Percentiles rank a stretch among this genome's conserved stretches.
phyloP scores from a whole-genome alignment of 1,139 yeast species.

The Blastobotrys malaysiensis region DNA sequence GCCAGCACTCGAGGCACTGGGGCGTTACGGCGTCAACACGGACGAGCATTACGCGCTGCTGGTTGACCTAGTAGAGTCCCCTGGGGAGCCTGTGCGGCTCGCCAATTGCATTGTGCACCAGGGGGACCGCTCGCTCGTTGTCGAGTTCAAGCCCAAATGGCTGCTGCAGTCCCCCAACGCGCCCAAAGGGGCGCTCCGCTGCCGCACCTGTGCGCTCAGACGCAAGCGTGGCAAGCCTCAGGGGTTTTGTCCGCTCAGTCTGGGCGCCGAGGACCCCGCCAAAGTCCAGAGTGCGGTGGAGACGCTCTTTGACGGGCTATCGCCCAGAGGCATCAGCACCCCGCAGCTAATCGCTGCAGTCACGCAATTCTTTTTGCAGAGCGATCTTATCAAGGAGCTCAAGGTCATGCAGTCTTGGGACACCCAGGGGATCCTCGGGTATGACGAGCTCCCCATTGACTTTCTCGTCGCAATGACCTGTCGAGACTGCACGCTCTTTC shows the following conservation, averaged over 20 bases:
- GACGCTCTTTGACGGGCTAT: constrained; percentile 4
- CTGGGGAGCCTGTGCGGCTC: not conserved
- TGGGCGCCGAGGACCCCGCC: constrained; percentile 21
- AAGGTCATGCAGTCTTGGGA: constrained; percentile 25
- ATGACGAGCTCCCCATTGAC: constrained; percentile 18
- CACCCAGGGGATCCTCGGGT: constrained; percentile 23
- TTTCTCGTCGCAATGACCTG: constrained; percentile 35
- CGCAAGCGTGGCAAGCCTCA: constrained; percentile 25
- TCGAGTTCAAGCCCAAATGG: constrained; percentile 47
- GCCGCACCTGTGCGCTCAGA: constrained; percentile 43
- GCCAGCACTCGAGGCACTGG: constrained; percentile 4
- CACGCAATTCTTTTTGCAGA: constrained; percentile 12
- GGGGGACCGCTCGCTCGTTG: constrained; percentile 8
- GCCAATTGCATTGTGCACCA: not conserved
- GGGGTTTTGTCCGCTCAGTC: constrained; percentile 35
- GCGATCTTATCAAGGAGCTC: constrained; percentile 24
- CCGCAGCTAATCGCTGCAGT: constrained; percentile 9
- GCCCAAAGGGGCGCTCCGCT: constrained; percentile 29
- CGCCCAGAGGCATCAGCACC: constrained; percentile 4
- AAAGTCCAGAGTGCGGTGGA: constrained; percentile 15
- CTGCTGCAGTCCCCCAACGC: constrained; percentile 34
- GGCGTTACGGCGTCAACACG: not conserved
- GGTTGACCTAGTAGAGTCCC: constrained; percentile 13
- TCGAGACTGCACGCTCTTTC: constrained; percentile 36
- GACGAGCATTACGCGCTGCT: constrained; percentile 18